These are phyloP conservation scores for Pyrenochaeta sp. DNA, from an alignment of 2,329 filamentous ascomycete genomes.

Conservation along the genomic window DNA sequence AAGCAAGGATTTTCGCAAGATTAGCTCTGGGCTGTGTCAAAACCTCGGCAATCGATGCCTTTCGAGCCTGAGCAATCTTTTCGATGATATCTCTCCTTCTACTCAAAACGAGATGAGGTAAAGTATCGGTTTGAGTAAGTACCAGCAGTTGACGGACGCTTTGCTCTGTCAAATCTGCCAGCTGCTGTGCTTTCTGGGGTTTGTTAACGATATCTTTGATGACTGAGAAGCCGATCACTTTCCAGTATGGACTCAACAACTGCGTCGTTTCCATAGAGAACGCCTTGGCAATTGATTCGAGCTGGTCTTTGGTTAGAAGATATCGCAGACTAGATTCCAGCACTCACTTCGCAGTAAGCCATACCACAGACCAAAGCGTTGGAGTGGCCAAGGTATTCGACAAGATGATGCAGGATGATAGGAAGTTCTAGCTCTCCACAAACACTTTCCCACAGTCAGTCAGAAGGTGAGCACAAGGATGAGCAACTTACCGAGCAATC, in stretches of 20 bases:
- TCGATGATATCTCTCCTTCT: slow-evolving; percentile 80
- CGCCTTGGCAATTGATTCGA: slow-evolving; percentile 75
- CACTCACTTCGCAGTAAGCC: slow-evolving; percentile 77
- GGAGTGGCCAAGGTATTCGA: slow-evolving; percentile 85
- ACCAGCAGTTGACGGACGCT: slow-evolving; percentile 77
- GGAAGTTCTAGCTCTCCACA: slow-evolving; percentile 85
- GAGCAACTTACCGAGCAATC: slow-evolving; percentile 69
- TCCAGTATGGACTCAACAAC: slow-evolving; percentile 89
- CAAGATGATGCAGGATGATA: slow-evolving; percentile 80
- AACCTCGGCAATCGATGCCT: slow-evolving; percentile 65
- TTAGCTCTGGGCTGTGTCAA: slow-evolving; percentile 66
- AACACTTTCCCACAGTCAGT: slow-evolving; percentile 56
- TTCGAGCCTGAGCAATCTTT: slow-evolving; percentile 77
- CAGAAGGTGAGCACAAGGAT: background rate
- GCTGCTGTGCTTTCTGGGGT: slow-evolving; percentile 81
- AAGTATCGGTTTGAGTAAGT: slow-evolving; percentile 78
- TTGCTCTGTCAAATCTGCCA: slow-evolving; percentile 83
- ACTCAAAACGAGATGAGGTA: slow-evolving; percentile 85
- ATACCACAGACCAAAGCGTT: slow-evolving; percentile 82
- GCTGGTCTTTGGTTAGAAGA: slow-evolving; percentile 47
- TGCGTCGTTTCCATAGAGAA: slow-evolving; percentile 69
- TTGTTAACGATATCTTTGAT: slow-evolving; percentile 81
- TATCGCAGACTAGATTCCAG: background rate
- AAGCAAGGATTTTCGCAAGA: slow-evolving; percentile 65
- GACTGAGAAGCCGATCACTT: slow-evolving; percentile 79